Base-by-base conservation (phyloP, 2,329 filamentous ascomycete genomes). In the Metarhizium rileyi region DNA sequence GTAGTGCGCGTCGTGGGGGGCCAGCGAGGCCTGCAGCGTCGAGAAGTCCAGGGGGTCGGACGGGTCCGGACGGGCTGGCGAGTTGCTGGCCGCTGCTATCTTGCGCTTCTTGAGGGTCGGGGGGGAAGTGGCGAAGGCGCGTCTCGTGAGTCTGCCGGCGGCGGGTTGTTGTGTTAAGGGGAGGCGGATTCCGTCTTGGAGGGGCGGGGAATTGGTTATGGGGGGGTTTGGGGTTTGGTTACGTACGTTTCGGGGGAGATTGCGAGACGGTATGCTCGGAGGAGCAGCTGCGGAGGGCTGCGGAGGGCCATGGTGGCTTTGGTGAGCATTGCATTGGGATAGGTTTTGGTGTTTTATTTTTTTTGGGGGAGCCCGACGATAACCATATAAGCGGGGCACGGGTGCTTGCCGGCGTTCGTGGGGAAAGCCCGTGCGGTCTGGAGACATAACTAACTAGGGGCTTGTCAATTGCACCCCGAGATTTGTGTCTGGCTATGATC, bases 1-100 rank as follows among this genome's bases (percentile, higher is more conserved):
- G 65, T 69, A 74, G 63, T 72, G 70, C 47, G 64, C 59, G 49
- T 71, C 70, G 38, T 69, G 61, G 51, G 66, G 63, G 20, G 57
- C 53, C 52, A 72, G 69, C 23, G 70, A 71, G n/a, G 68, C 66
- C n/a, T 60, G 58, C 22, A 79, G 66, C 61, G 75, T 67, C 48
- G 68, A 65, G 56, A 78, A 70, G 66, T 78, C 66, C 59, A 74
- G 70, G 12, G 73, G 74, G 35, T 76, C 67, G 23, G 68, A 62
- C 4, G 67, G 61, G 58, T 67, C 59, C 18, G 71, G 61, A 41
- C 63, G 61, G 42, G 46, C 48, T 22, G 64, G 61, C 42, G 61
- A 64, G 55, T 65, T 60, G 51, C 53, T 52, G 6, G 65, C 57
- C 3, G 60, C 50, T 3, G 64, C 58, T 43, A 64, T 60, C 50